Percentiles rank a stretch among this genome's conserved stretches.
These are phyloP conservation scores for Lentinula lateritia DNA, from an alignment of 768 basidiomycete genomes.

Conservation along the genomic window DNA sequence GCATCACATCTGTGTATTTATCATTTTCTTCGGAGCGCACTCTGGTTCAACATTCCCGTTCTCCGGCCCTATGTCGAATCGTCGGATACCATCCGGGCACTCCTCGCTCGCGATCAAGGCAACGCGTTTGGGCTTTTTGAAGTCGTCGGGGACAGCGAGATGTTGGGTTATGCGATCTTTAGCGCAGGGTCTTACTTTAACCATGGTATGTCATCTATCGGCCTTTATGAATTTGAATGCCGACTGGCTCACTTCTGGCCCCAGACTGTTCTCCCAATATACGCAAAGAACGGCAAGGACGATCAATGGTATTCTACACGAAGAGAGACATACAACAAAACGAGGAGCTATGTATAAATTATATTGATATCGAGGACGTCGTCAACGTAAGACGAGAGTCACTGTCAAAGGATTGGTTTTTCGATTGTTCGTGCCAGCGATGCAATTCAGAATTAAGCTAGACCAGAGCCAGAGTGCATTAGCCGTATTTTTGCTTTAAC, in stretches of 20 bases:
- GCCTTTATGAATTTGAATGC: neutral
- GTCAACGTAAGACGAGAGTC: constrained; percentile 12
- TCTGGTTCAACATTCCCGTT: constrained; percentile 14
- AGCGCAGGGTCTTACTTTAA: constrained; percentile 62
- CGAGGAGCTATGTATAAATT: constrained; percentile 43
- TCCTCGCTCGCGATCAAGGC: constrained; percentile 55
- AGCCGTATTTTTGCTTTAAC: neutral
- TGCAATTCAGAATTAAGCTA: constrained; percentile 12
- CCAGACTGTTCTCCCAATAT: constrained; percentile 40
- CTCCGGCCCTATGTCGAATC: constrained; percentile 31
- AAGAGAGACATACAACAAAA: constrained; percentile 26
- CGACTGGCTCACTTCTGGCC: neutral
- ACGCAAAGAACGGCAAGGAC: constrained; percentile 30
- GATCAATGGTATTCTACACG: constrained; percentile 32
- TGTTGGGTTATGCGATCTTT: constrained; percentile 61
- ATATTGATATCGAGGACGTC: constrained; percentile 25
- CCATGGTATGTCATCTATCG: constrained; percentile 38
- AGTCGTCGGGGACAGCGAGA: constrained; percentile 42
- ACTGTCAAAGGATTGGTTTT: constrained; percentile 17
- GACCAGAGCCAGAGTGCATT: too few relatives aligned
- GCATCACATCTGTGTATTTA: constrained; percentile 49
- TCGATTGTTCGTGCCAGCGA: constrained; percentile 18
- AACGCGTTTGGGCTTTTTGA: constrained; percentile 72
- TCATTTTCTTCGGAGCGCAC: constrained; percentile 39
- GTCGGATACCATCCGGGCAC: constrained; percentile 40